Base-by-base conservation (phyloP, 352 stramenopile genomes). In the Globisporangium polare region DNA sequence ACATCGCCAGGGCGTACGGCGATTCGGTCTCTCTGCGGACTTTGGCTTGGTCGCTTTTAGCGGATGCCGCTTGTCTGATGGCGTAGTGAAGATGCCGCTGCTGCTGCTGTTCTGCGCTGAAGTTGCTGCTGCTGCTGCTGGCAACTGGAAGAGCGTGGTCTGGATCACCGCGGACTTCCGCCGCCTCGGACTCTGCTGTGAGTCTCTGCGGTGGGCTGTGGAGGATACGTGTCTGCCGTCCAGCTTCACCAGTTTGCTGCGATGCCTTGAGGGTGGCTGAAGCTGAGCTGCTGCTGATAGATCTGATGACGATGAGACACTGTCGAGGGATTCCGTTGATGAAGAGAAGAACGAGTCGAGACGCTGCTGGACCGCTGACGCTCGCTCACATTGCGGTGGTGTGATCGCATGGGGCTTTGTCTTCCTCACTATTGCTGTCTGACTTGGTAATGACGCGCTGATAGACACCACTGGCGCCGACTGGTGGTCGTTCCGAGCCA, bases 1-100 rank as follows among this genome's bases (percentile, higher is more conserved):
- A 46, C 82, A 91, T 18, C 66, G 74, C 82, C 82, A 91, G 12
- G 78, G 47, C 17, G 75, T 58, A 6, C 68, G 71, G 22, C 35
- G 47, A 39, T 57, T 45, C 65, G 70, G 18, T 26, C 46, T 33
- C 27, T 53, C 51, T 10, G 43, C 13, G 22, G 10, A 22, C 53
- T 31, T 31, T 47, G 35, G n/a, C 15, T 60, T 60, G 22, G 39
- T 9, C 9, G 8, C 53, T 50, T 65, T 58, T 7, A 43, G 20
- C 12, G 10, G 26, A 17, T 46, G 35, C 33, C 33, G 46, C 46
- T 49, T 60, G 3, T 60, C 39, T 18, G 27, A 39, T 4, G 41
- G 54, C 18, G 54, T 60, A 41, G 42, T 39, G 5, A 1, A 5
- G 7, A 24, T 18, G 1, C 54, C 13, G 17, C 39, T 17, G 26